These are phyloP conservation scores for Streptanthus diversifolius DNA, from an alignment of 345 rosid species.

Conservation along the genomic window DNA sequence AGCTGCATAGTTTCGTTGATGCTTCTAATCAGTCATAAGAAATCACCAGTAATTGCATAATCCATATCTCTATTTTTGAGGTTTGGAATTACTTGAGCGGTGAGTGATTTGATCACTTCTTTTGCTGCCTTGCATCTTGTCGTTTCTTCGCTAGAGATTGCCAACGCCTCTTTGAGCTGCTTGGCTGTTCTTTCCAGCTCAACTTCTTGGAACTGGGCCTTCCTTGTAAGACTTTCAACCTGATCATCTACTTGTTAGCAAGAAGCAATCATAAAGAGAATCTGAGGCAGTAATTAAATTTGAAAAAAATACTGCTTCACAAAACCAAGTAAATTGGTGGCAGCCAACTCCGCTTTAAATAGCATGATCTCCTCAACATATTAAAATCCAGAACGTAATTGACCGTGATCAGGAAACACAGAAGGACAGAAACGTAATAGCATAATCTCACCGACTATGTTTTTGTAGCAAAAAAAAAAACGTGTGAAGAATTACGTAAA, in stretches of 20 bases:
- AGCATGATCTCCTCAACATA: constrained; percentile 8
- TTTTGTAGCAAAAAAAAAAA: background rate
- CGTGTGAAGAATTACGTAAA: background rate
- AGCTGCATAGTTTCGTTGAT: constrained; percentile 40
- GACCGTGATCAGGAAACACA: background rate
- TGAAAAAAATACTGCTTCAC: background rate
- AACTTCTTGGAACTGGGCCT: constrained; percentile 80
- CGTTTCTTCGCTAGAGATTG: constrained; percentile 84
- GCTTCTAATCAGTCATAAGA: constrained; percentile 23
- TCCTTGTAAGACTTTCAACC: constrained; percentile 85
- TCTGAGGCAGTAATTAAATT: constrained; percentile 1
- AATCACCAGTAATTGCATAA: background rate
- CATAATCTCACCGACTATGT: background rate
- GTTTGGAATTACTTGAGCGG: constrained; percentile 70
- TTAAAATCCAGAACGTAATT: background rate
- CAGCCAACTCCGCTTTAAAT: background rate
- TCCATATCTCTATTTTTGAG: background rate
- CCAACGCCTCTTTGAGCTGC: constrained; percentile 81
- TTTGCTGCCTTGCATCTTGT: constrained; percentile 96
- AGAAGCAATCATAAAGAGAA: constrained; percentile 15
- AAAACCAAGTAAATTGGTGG: background rate
- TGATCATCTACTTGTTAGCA: constrained; percentile 34
- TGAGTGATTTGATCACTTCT: constrained; percentile 97
- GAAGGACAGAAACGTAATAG: background rate
- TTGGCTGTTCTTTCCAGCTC: constrained; percentile 89